These are phyloP conservation scores for Penium margaritaceum DNA, from an alignment of 139 green algal species.

Conservation along the genomic window DNA sequence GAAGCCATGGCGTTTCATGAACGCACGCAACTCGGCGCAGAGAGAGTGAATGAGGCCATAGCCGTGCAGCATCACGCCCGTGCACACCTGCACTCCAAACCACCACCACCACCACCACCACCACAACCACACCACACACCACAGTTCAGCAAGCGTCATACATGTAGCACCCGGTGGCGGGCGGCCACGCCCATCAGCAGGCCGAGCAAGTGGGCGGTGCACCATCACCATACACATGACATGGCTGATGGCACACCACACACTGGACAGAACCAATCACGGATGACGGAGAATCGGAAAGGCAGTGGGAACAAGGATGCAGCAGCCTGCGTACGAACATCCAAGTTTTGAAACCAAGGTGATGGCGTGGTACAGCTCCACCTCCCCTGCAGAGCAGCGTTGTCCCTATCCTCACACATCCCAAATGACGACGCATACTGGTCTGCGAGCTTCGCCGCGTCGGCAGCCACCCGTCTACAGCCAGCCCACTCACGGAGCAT, in stretches of 20 bases:
- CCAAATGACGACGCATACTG: not conserved
- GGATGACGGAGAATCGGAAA: too few species aligned
- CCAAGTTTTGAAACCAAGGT: not conserved
- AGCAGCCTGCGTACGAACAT: too few species aligned
- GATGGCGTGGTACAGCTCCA: not conserved
- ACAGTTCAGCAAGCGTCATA: not conserved
- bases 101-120: too few species aligned
- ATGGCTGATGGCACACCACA: too few species aligned
- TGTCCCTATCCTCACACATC: not conserved
- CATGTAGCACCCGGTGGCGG: not conserved
- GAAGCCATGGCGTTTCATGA: slow-evolving; percentile 75
- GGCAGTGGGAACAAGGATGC: too few species aligned
- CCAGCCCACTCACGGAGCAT: slow-evolving; percentile 68
- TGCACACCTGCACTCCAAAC: slow-evolving; percentile 23
- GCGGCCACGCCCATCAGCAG: not conserved
- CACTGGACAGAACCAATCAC: too few species aligned
- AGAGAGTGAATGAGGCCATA: slow-evolving; percentile 85
- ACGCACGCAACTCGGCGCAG: slow-evolving; percentile 73
- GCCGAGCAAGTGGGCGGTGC: not conserved
- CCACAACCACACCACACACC: too few species aligned
- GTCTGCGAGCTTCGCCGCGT: not conserved
- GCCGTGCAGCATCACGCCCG: slow-evolving; percentile 79
- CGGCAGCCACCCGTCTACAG: not conserved
- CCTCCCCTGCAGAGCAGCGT: not conserved
- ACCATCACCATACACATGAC: not conserved